These are phyloP conservation scores for Pisolithus orientalis DNA, from an alignment of 768 basidiomycete genomes.

Conservation along the genomic window DNA sequence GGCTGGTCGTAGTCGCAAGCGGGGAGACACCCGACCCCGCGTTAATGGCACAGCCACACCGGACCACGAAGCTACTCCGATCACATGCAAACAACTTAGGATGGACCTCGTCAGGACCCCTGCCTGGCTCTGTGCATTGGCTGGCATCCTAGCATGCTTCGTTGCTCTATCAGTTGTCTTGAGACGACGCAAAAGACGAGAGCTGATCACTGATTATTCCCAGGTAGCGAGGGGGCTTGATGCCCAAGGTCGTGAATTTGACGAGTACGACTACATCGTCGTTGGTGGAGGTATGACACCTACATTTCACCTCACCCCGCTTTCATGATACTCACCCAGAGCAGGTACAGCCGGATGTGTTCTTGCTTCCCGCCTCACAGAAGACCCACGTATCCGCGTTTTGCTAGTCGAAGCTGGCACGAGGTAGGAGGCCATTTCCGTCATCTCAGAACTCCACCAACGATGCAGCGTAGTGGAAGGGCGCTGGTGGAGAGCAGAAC, in stretches of 20 bases:
- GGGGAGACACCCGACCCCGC: too few relatives aligned
- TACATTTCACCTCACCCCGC: neutral
- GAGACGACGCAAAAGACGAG: too few relatives aligned
- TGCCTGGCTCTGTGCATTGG: too few relatives aligned
- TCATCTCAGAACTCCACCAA: neutral
- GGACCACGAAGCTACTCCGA: too few relatives aligned
- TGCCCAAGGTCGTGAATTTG: conserved; percentile 2
- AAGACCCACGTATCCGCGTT: conserved; percentile 29
- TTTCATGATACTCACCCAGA: neutral
- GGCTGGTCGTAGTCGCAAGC: too few relatives aligned
- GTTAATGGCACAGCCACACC: too few relatives aligned
- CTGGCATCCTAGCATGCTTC: too few relatives aligned
- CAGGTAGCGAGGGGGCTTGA: conserved; percentile 5
- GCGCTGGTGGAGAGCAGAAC: conserved; percentile 35
- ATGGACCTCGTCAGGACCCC: too few relatives aligned
- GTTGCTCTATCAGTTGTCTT: too few relatives aligned
- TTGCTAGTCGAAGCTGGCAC: conserved; percentile 32
- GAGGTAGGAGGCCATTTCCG: conserved; percentile 39
- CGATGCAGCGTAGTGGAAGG: conserved; percentile 32
- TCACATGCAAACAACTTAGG: too few relatives aligned
- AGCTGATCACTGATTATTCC: conserved; percentile 9
- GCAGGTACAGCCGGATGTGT: conserved; percentile 40
- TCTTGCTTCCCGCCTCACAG: conserved; percentile 38
- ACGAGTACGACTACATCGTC: conserved; percentile 46
- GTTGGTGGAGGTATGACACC: conserved; percentile 44